These are phyloP conservation scores for Suhomyces taliae DNA, from an alignment of 1,139 yeast species.

Conservation along the genomic window DNA sequence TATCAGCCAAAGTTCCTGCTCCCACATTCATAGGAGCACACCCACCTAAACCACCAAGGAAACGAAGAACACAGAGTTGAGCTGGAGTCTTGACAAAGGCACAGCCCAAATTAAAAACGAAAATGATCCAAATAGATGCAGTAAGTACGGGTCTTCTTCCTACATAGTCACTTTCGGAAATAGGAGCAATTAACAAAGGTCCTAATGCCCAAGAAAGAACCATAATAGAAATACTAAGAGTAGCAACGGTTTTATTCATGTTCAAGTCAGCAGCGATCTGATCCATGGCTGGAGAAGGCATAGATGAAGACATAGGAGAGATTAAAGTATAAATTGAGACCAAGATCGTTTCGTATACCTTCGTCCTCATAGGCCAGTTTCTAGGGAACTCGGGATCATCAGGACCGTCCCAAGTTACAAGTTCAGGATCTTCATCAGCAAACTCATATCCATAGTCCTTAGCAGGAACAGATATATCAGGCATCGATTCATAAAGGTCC, in stretches of 20 bases:
- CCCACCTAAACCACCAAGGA: conserved; percentile 65
- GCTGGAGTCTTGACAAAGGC: conserved; percentile 53
- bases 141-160: conserved; percentile 57
- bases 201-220: conserved; percentile 64
- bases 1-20: conserved; percentile 70
- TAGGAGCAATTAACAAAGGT: conserved; percentile 60
- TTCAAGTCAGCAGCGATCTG: conserved; percentile 44
- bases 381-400: conserved; percentile 62
- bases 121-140: conserved; percentile 49
- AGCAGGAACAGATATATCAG: conserved; percentile 42
- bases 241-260: conserved; percentile 39
- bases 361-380: conserved; percentile 50
- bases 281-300: conserved; percentile 57
- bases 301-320: conserved; percentile 60
- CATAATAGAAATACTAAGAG: conserved; percentile 58
- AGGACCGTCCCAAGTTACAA: conserved; percentile 64
- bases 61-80: conserved; percentile 57
- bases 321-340: conserved; percentile 55
- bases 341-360: conserved; percentile 45
- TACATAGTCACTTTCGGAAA: conserved; percentile 51
- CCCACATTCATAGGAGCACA: conserved; percentile 69
- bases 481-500: conserved; percentile 24
- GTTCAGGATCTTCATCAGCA: conserved; percentile 54
- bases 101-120: conserved; percentile 58
- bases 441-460: conserved; percentile 51